phyloP scores from a whole-genome alignment of 495 filamentous ascomycete genomes.

The Penicillium cosmopolitanum region DNA sequence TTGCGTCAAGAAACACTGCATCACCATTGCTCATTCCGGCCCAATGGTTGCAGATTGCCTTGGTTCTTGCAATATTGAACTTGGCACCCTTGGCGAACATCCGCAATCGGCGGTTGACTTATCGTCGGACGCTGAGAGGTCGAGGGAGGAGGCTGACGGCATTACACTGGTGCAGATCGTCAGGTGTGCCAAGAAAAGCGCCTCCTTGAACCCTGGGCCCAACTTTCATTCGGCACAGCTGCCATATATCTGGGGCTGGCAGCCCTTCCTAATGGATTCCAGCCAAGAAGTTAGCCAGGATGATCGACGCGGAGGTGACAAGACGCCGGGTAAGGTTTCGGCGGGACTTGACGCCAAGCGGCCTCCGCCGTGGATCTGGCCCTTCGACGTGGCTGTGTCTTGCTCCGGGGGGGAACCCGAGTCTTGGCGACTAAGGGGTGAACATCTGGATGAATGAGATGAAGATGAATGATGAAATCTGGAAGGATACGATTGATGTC shows the following conservation, averaged over 20 bases:
- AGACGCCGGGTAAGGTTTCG: constrained; percentile 7
- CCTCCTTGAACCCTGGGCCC: background rate
- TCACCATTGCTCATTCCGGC: constrained; percentile 4
- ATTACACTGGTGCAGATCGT: constrained; percentile 5
- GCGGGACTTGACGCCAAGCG: constrained; percentile 9
- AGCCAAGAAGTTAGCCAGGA: constrained; percentile 5
- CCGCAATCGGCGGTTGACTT: constrained; percentile 10
- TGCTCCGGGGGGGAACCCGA: background rate
- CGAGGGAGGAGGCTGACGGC: constrained; percentile 4
- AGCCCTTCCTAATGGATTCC: background rate
- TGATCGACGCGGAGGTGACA: constrained; percentile 9
- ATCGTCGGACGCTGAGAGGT: constrained; percentile 15
- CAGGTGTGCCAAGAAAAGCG: constrained; percentile 11
- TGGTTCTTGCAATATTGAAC: constrained; percentile 2
- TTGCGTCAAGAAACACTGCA: background rate
- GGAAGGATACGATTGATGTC: background rate
- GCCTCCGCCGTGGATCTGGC: constrained; percentile 1
- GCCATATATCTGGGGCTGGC: background rate
- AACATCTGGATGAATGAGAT: background rate
- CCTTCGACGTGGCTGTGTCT: constrained; percentile 1
- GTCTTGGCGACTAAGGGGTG: background rate
- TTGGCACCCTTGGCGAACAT: constrained; percentile 14
- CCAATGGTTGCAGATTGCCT: constrained; percentile 8
- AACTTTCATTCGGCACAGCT: constrained; percentile 1
- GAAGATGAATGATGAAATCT: background rate